A percentile compares a stretch with the other conserved stretches of the same genome.
Conservation (phyloP, 371 early-diverging fungal genomes). For the Sporodiniella umbellata region DNA sequence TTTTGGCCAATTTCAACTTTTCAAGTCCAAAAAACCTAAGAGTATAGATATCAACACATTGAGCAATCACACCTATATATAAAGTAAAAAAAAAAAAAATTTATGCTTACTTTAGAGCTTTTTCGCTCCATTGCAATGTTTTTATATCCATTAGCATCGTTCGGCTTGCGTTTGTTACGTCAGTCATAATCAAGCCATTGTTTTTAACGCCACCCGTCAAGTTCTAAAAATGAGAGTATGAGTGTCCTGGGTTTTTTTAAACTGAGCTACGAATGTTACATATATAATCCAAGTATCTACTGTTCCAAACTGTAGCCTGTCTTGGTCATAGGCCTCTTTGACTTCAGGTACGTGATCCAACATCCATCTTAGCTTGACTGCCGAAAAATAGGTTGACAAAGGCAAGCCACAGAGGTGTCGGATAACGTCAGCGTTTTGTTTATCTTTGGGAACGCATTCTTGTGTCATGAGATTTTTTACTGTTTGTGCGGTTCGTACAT, state of each 20-base stretch:
- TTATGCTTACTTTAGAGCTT: slow-evolving; percentile 47
- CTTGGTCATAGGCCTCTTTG: slow-evolving; percentile 36
- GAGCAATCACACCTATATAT: not conserved
- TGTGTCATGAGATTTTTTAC: slow-evolving; percentile 69
- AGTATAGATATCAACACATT: slow-evolving; percentile 49
- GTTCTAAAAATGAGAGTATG: slow-evolving; percentile 28
- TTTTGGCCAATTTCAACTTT: slow-evolving; percentile 62
- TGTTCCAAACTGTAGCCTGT: slow-evolving; percentile 73
- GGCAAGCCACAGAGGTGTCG: slow-evolving; percentile 80
- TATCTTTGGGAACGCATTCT: slow-evolving; percentile 28
- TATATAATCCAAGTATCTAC: slow-evolving; percentile 85
- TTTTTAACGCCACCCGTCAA: slow-evolving; percentile 70
- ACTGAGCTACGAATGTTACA: too few species aligned
- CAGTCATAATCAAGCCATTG: slow-evolving; percentile 80
- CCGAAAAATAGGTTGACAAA: slow-evolving; percentile 93
- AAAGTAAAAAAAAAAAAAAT: not conserved
- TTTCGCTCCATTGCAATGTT: slow-evolving; percentile 75
- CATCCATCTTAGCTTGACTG: slow-evolving; percentile 91
- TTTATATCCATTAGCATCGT: slow-evolving; percentile 93
- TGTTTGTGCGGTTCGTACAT: slow-evolving; percentile 78
- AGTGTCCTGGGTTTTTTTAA: too few species aligned
- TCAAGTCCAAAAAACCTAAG: slow-evolving; percentile 37
- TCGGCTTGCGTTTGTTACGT: slow-evolving; percentile 94
- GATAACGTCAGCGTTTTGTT: slow-evolving; percentile 44
- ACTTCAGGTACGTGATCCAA: slow-evolving; percentile 78